phyloP scores from a whole-genome alignment of 805 yeast genomes.

The Myxozyma udenii region DNA sequence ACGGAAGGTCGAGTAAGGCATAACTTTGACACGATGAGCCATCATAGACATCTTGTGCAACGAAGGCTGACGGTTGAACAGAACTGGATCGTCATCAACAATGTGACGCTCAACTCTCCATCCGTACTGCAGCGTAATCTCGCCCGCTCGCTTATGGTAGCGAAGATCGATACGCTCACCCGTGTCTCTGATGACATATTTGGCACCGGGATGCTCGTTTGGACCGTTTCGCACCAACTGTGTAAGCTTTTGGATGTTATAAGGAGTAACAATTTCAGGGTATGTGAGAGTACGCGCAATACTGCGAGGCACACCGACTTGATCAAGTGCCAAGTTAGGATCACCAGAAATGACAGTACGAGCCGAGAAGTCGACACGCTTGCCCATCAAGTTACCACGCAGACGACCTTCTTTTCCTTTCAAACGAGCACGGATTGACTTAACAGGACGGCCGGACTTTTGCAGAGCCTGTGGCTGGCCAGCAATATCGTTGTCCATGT shows the following conservation, averaged over 20 bases:
- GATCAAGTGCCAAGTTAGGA: slow-evolving; percentile 94
- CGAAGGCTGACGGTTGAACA: slow-evolving; percentile 98
- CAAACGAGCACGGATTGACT: slow-evolving; percentile 97
- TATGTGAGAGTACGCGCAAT: slow-evolving; percentile 94
- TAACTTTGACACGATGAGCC: slow-evolving; percentile 97
- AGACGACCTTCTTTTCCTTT: slow-evolving; percentile 99
- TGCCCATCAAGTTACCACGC: slow-evolving; percentile 98
- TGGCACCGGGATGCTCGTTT: slow-evolving; percentile 99
- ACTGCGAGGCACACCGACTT: slow-evolving; percentile 97
- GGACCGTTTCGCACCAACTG: slow-evolving; percentile 97
- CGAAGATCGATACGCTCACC: slow-evolving; percentile 98
- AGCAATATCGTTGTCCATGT: slow-evolving; percentile 99
- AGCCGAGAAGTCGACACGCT: slow-evolving; percentile 98
- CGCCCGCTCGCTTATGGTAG: slow-evolving; percentile 97
- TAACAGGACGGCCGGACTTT: slow-evolving; percentile 97
- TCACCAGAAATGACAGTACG: slow-evolving; percentile 99
- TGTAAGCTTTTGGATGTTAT: slow-evolving; percentile 88
- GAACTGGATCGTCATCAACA: slow-evolving; percentile 95
- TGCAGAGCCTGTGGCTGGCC: slow-evolving; percentile 99
- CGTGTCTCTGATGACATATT: slow-evolving; percentile 94
- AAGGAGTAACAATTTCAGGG: slow-evolving; percentile 97
- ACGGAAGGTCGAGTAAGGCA: slow-evolving; percentile 98
- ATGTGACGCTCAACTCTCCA: slow-evolving; percentile 99
- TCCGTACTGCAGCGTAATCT: slow-evolving; percentile 94
- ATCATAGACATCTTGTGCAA: slow-evolving; percentile 99